Evolutionary conservation across 108 stramenopile genomes (phyloP).

Genomic region (Cylindrotheca closterium): DNA sequence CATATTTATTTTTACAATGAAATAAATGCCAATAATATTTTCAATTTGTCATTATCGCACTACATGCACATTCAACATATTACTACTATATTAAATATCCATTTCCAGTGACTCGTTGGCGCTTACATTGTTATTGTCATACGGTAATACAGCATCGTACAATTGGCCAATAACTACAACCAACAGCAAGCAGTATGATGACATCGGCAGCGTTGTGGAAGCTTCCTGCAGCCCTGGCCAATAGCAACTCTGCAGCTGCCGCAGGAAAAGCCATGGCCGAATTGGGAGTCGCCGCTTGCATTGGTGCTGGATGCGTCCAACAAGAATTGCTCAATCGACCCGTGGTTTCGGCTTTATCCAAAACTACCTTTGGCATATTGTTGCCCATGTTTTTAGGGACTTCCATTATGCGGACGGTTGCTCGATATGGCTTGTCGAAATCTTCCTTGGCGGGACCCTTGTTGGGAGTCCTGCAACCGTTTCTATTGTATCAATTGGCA

Average conservation of each 20-base stretch:
- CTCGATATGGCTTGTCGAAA: constrained; percentile 9
- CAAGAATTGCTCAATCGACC: constrained; percentile 7
- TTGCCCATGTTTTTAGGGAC: constrained; percentile 37
- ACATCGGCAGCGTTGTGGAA: neutral
- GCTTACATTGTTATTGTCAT: too few species aligned
- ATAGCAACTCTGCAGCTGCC: neutral
- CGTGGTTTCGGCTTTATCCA: constrained; percentile 12
- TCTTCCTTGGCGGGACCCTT: constrained; percentile 20
- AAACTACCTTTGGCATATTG: constrained; percentile 23
- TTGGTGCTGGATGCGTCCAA: constrained; percentile 28
- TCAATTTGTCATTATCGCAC: too few species aligned
- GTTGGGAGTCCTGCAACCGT: constrained; percentile 19
- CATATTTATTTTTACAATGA: too few species aligned
- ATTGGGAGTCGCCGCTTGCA: constrained; percentile 16
- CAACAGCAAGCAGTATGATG: too few species aligned
- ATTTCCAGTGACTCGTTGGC: too few species aligned
- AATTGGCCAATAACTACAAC: too few species aligned
- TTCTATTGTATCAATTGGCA: constrained; percentile 12
- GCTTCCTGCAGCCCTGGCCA: neutral
- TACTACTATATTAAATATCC: too few species aligned
- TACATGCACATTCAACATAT: too few species aligned
- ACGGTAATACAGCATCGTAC: too few species aligned
- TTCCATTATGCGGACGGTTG: constrained; percentile 27
- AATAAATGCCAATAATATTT: too few species aligned
- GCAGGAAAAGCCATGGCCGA: neutral